These are phyloP conservation scores for Liquidambar formosana DNA, from an alignment of 164 flowering plant genomes.

Conservation along the genomic window DNA sequence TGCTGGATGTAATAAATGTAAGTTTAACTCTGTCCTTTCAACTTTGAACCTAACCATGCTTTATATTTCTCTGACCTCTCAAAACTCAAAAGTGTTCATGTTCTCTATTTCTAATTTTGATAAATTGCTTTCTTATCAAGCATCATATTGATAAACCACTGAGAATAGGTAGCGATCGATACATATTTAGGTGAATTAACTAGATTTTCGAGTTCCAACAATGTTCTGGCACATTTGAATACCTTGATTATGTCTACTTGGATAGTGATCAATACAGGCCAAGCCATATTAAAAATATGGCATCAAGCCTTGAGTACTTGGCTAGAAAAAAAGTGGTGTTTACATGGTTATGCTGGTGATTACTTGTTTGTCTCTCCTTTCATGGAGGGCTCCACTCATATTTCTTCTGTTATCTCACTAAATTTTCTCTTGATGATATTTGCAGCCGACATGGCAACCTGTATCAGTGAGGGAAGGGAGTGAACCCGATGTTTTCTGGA, in stretches of 20 bases:
- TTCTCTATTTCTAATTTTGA: too few species aligned
- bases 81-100: background rate
- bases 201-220: too few species aligned
- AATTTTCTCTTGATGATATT: slow-evolving; percentile 19
- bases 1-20: slow-evolving; percentile 57
- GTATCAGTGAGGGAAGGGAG: slow-evolving; percentile 67
- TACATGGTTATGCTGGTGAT: background rate
- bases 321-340: background rate
- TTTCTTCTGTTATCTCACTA: background rate
- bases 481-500: slow-evolving; percentile 73
- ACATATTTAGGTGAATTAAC: too few species aligned
- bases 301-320: background rate
- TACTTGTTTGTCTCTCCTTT: background rate
- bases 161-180: too few species aligned
- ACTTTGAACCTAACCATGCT: background rate
- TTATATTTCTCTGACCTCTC: background rate
- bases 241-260: too few species aligned
- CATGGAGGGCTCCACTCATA: background rate
- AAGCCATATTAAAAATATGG: background rate
- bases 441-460: slow-evolving; percentile 70
- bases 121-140: too few species aligned
- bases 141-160: too few species aligned
- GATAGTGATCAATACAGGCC: too few species aligned
- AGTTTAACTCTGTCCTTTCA: slow-evolving; percentile 10
- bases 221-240: too few species aligned